Conservation (phyloP, 1,139 yeast species). For the Candida anutae region DNA sequence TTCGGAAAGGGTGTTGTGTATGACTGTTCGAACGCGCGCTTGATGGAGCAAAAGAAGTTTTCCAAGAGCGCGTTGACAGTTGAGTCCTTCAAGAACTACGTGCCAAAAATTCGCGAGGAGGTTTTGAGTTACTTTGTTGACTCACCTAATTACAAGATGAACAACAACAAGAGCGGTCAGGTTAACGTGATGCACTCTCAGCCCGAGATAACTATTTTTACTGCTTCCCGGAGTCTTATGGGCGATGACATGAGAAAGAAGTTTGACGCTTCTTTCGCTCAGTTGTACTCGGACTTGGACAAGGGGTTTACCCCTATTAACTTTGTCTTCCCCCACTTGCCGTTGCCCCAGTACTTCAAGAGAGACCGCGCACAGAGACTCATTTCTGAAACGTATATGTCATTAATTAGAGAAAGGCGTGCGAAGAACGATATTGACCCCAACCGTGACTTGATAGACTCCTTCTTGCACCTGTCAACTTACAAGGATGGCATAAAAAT, state of each 20-base stretch:
- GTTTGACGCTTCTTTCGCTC: constrained; percentile 79
- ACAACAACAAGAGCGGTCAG: constrained; percentile 36
- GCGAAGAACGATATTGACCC: constrained; percentile 61
- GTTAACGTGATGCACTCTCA: constrained; percentile 75
- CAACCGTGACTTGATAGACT: constrained; percentile 82
- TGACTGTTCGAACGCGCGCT: constrained; percentile 87
- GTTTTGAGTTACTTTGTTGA: constrained; percentile 52
- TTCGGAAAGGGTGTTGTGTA: constrained; percentile 96
- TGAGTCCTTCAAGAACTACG: constrained; percentile 78
- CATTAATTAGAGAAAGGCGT: constrained; percentile 70
- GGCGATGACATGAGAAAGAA: constrained; percentile 88
- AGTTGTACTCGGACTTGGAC: constrained; percentile 82
- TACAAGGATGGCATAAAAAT: constrained; percentile 90
- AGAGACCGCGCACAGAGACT: constrained; percentile 85
- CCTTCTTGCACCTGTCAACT: constrained; percentile 71
- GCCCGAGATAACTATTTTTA: constrained; percentile 93
- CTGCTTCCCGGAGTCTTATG: constrained; percentile 84
- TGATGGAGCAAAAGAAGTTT: constrained; percentile 98
- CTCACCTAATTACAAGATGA: constrained; percentile 38
- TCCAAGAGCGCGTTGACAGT: constrained; percentile 83
- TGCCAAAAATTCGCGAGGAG: constrained; percentile 83
- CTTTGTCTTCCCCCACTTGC: constrained; percentile 91
- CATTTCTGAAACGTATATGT: constrained; percentile 74
- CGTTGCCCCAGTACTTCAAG: constrained; percentile 74
- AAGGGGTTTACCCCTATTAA: constrained; percentile 95